Base-by-base conservation (phyloP, 176 grass and related monocot genomes). In the Carex myosuroides region DNA sequence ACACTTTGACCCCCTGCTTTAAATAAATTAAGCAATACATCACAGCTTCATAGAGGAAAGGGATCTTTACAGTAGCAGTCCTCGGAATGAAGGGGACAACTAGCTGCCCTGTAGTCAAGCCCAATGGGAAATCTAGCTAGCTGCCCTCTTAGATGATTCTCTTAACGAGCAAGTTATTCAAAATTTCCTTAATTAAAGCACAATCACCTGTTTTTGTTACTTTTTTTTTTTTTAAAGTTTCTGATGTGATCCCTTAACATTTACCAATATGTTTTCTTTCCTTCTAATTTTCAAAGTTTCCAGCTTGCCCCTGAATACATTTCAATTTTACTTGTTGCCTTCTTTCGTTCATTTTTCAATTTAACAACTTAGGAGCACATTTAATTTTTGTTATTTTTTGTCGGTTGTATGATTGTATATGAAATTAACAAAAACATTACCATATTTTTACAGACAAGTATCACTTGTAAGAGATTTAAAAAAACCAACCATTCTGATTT, bases 121-220 rank as follows among this genome's bases (percentile, higher is more conserved):
- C 2, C 35, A 81, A 64, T 81, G 79, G 60, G 18, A 81, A 81
- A 81, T 81, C 59, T 64, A 64, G 35, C 59, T 63, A 24, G 59
- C 59, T 81, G 37, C 26, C 26, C 26, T 26, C 26, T 41, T 41
- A 30, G 32, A 44, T 62, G 6, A 42, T 62, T 21, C 9, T 21
- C 4, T 80, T 81, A 13, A 81, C 4, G 1, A 50, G 41, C 3
- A 60, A 39, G 1, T 81, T 81, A 63, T 61, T 52, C 16, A 63
- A 33, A 35, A 13, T 11, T 22, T 3, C 18, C 72, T 29, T 50
- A 70, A 70, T 74, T 50, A 21, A 73, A 73, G 8, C n/a, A 73
- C 26, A 18, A 74, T 13, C 42, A 48, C 20, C 42, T 52, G 13
- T 33, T 13, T 66, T 13, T 32, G 20, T 13, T 32, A 68, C 42